Conservation (phyloP, 192 early-diverging fungal species). For the Geranomyces variabilis region DNA sequence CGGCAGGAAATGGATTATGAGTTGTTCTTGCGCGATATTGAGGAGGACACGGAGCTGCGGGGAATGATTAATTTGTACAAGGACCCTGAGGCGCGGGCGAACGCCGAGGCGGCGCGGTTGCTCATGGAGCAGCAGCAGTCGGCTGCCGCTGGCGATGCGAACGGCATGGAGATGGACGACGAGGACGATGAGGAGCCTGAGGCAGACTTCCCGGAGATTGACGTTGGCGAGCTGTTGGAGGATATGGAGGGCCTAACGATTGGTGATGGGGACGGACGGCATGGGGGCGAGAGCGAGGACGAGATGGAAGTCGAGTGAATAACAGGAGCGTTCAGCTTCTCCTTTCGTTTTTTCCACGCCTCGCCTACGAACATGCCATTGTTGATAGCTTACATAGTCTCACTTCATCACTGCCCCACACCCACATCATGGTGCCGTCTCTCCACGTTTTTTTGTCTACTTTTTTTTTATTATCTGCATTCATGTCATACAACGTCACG, state of each 20-base stretch:
- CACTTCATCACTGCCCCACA: too few species aligned
- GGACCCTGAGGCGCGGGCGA: constrained; percentile 30
- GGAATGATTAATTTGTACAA: constrained; percentile 95
- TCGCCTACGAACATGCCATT: too few species aligned
- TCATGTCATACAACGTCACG: too few species aligned
- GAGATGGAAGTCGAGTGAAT: too few species aligned
- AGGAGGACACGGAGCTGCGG: constrained; percentile 96
- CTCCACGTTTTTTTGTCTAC: too few species aligned
- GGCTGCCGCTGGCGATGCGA: constrained; percentile 38
- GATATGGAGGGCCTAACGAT: constrained; percentile 76
- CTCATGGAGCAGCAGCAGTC: background rate
- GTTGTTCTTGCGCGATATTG: constrained; percentile 94
- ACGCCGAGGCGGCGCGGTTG: background rate
- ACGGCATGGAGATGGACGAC: constrained; percentile 50
- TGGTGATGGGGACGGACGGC: constrained; percentile 48
- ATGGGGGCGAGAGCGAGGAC: too few species aligned
- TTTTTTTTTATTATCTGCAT: too few species aligned
- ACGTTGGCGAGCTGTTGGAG: constrained; percentile 90
- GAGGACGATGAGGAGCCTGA: constrained; percentile 77
- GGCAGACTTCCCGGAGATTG: constrained; percentile 91
- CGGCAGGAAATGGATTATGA: constrained; percentile 87
- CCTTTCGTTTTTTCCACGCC: too few species aligned
- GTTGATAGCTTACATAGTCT: too few species aligned
- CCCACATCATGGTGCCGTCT: too few species aligned
- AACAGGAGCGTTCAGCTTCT: too few species aligned